Evolutionary conservation across 2,329 filamentous ascomycete genomes (phyloP), one percentile per base, ranked within the genome.

Genomic region (Penicillium oxalicum): DNA sequence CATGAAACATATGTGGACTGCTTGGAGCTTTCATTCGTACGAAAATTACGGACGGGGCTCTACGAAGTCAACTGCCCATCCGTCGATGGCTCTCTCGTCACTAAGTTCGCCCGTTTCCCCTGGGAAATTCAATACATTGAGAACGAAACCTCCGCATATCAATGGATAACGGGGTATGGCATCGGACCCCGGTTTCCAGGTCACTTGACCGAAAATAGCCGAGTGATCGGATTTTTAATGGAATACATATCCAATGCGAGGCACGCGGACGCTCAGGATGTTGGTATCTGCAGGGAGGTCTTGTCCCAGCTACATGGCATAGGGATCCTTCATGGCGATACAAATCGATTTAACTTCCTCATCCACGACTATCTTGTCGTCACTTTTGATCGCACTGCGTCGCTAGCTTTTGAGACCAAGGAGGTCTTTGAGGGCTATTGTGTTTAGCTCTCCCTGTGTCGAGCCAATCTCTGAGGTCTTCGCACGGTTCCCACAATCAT

Each of bases 171-270:
- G 4, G 63, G 60, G 37, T 53, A 59, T 29, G 48, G 51, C 12
- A 69, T 74, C 25, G 67, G 62, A 8, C 71, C 71, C 2, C 46
- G 50, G 32, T 71, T 74, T 45, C 58, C 73, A 4, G 71, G 63
- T 2, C 67, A 73, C 40, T 49, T 74, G 32, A 64, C 53, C 2
- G 71, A 74, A 53, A 52, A 62, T 3, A 67, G 62, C 2, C 57
- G 70, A 33, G 64, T 70, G 11, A 71, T 74, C 42, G 69, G 70
- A 5, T 70, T 75, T 48, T 38, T 73, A 8, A 57, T 71, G 45
- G 66, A 70, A 52, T 48, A 51, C 5, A 56, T 66, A 6, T 37
- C 38, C 0, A 26, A 56, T 58, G 59, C 56, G 27, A 53, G 58
- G 9, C 59, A 65, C 40, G 62, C 60, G 9, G 50, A 52, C 3